phyloP scores from a whole-genome alignment of 306 rosid genomes.

The Pyrus pyrifolia region DNA sequence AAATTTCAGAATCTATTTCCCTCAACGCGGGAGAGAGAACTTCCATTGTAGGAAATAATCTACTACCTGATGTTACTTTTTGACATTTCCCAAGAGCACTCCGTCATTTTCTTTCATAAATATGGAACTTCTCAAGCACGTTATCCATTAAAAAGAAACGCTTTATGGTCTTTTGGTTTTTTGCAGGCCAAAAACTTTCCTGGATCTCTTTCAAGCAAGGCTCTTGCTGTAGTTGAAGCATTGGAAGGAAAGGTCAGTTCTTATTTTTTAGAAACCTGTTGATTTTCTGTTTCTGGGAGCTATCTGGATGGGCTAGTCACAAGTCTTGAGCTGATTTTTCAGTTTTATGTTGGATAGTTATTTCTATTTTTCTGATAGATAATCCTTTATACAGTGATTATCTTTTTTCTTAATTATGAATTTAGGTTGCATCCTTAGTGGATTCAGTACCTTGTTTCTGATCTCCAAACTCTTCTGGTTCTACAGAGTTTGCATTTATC shows the following conservation, averaged over 20 bases:
- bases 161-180: conserved; percentile 11
- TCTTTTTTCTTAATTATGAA: neutral
- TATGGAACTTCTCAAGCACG: conserved; percentile 6
- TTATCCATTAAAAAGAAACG: neutral
- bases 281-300: neutral
- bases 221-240: conserved; percentile 70
- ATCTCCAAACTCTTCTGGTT: neutral
- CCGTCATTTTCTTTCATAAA: conserved; percentile 6
- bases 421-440: neutral
- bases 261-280: conserved; percentile 1
- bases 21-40: conserved; percentile 68
- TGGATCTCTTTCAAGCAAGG: conserved; percentile 60
- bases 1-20: conserved; percentile 47
- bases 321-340: neutral
- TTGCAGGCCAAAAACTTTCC: conserved; percentile 76
- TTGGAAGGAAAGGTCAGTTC: conserved; percentile 91
- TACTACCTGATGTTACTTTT: conserved; percentile 10
- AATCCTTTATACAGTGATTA: neutral
- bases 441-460: neutral
- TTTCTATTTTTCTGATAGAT: neutral
- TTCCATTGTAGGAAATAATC: conserved; percentile 51
- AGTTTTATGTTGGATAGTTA: neutral
- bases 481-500: neutral
- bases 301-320: neutral
- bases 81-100: neutral